Conservation (phyloP, 2,329 filamentous ascomycete genomes). For the Graphiopsis chlorocephala region DNA sequence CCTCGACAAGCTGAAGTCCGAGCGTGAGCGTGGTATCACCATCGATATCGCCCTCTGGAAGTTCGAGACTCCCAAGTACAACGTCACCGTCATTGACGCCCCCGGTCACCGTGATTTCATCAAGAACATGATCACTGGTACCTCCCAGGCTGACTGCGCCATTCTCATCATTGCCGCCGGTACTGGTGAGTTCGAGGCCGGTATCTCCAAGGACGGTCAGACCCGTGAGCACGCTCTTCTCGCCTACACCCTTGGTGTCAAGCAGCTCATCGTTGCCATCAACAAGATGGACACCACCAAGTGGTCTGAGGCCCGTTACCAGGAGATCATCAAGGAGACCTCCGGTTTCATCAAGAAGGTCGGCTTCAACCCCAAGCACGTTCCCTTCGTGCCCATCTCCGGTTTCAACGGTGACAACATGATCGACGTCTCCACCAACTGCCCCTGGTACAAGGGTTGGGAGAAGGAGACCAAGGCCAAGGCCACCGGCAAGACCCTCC, state of each 20-base stretch:
- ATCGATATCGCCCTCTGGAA: constrained; percentile 99
- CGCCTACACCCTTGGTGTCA: constrained; percentile 99
- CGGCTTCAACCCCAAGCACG: constrained; percentile 99
- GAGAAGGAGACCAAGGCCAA: constrained; percentile 97
- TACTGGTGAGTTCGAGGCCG: constrained; percentile 99
- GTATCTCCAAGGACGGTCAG: constrained; percentile 99
- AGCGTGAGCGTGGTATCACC: constrained; percentile 99
- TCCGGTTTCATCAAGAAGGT: constrained; percentile 99
- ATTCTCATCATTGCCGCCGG: constrained; percentile 99
- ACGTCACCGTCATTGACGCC: constrained; percentile 61
- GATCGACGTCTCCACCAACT: constrained; percentile 84
- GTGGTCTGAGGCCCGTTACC: constrained; percentile 94
- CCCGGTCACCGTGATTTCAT: constrained; percentile 99
- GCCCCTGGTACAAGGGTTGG: constrained; percentile 99
- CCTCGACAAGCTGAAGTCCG: constrained; percentile 99
- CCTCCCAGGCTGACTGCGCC: constrained; percentile 99
- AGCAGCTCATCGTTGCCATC: constrained; percentile 99
- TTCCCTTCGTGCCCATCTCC: constrained; percentile 99
- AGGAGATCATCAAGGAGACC: constrained; percentile 99
- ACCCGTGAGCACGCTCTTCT: constrained; percentile 99
- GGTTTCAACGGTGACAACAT: constrained; percentile 99
- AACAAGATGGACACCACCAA: constrained; percentile 99
- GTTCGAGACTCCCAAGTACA: constrained; percentile 88
- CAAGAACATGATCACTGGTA: constrained; percentile 99
- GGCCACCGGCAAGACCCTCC: constrained; percentile 90